Conservation (phyloP, 768 basidiomycete species). For the Holtermanniella nyarrowii region DNA sequence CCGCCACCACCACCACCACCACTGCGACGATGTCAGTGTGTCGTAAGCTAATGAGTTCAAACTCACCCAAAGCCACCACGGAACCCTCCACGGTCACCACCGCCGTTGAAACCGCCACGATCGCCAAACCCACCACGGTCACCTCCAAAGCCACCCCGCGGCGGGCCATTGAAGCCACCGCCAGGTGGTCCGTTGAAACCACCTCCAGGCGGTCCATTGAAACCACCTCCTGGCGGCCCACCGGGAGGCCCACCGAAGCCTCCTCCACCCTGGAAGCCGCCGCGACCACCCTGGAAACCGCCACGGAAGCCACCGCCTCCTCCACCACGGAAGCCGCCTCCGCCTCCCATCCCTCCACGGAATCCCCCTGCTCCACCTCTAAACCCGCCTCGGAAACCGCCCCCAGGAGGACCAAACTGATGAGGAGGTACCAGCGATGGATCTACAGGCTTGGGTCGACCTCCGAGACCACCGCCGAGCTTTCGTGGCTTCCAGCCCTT, state of each 20-base stretch:
- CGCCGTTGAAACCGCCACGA: constrained; percentile 28
- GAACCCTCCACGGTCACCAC: constrained; percentile 17
- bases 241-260: constrained; percentile 12
- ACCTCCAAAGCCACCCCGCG: constrained; percentile 30
- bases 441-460: constrained; percentile 62
- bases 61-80: constrained; percentile 15
- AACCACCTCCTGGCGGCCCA: constrained; percentile 9
- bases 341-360: constrained; percentile 28
- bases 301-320: constrained; percentile 26
- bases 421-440: constrained; percentile 49
- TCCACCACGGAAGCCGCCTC: constrained; percentile 44
- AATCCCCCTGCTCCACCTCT: constrained; percentile 47
- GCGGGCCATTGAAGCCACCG: constrained; percentile 16
- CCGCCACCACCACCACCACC: constrained; percentile 9
- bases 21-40: constrained; percentile 11
- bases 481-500: constrained; percentile 97
- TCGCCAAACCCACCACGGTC: constrained; percentile 34
- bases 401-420: constrained; percentile 27
- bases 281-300: constrained; percentile 10
- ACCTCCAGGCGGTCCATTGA: constrained; percentile 42
- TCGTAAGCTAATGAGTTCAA: too few species aligned
- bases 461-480: constrained; percentile 97
- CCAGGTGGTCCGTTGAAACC: constrained; percentile 36
- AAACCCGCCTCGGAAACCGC: constrained; percentile 37
- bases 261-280: constrained; percentile 13